These are phyloP conservation scores for Orbilia blumenaviensis DNA, from an alignment of 2,329 filamentous ascomycete species.

Conservation along the genomic window DNA sequence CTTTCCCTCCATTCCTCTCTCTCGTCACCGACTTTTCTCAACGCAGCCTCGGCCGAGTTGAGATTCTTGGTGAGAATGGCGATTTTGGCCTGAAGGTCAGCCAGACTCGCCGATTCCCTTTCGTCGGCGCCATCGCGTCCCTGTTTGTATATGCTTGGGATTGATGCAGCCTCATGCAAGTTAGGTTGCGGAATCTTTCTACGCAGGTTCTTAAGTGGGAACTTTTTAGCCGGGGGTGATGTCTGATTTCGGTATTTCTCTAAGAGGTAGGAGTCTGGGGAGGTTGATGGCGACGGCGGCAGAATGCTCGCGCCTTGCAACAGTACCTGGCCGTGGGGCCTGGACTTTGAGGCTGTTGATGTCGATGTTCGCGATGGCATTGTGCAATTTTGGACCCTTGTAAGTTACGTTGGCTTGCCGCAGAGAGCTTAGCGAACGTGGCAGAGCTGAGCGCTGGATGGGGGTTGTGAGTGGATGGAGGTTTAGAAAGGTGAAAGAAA, in stretches of 20 bases:
- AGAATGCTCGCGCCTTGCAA: constrained; percentile 13
- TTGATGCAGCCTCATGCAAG: constrained; percentile 35
- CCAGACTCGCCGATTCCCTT: constrained; percentile 11
- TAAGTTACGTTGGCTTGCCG: neutral
- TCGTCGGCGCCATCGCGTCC: constrained; percentile 17
- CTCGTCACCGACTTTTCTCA: constrained; percentile 53
- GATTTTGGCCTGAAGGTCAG: constrained; percentile 31
- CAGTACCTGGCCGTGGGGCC: constrained; percentile 17
- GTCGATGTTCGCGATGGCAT: constrained; percentile 43
- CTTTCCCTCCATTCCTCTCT: constrained; percentile 54
- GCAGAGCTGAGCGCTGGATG: neutral
- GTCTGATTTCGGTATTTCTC: constrained; percentile 19
- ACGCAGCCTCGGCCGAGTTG: constrained; percentile 33
- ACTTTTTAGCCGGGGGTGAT: constrained; percentile 21
- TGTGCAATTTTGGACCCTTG: constrained; percentile 3
- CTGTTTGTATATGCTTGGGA: constrained; percentile 2
- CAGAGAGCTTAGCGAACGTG: neutral
- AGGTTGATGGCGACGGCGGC: constrained; percentile 38
- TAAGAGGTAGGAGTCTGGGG: constrained; percentile 38
- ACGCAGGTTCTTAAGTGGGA: constrained; percentile 41
- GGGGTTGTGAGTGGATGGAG: no score
- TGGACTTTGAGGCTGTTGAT: constrained; percentile 30
- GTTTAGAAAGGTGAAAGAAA: constrained; percentile 4
- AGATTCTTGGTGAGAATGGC: constrained; percentile 27
- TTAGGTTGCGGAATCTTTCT: constrained; percentile 40